Evolutionary conservation across 2,329 filamentous ascomycete species (phyloP).

Genomic region (Fusarium verrucosum): DNA sequence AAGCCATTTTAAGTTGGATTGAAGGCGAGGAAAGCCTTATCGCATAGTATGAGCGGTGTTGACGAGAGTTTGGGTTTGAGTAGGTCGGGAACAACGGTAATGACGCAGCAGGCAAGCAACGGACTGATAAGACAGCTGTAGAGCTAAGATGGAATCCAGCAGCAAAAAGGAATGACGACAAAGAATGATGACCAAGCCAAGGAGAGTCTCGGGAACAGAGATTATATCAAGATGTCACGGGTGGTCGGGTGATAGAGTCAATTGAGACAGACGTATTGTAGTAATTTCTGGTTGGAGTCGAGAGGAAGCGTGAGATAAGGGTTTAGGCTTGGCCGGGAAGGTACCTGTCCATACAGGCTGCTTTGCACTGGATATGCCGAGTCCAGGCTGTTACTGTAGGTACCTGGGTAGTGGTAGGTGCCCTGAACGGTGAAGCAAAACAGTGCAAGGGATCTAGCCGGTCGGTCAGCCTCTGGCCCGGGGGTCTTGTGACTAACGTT

Average conservation of each 20-base stretch:
- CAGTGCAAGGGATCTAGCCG: slow-evolving; percentile 23
- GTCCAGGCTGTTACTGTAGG: neutral
- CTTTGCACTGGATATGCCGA: no score
- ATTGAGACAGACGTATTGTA: slow-evolving; percentile 28
- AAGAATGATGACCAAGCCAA: slow-evolving; percentile 22
- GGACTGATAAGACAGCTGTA: slow-evolving; percentile 17
- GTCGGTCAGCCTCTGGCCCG: no score
- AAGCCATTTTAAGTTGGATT: slow-evolving; percentile 48
- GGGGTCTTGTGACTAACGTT: slow-evolving; percentile 39
- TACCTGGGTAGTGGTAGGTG: slow-evolving; percentile 12
- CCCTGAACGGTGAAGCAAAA: slow-evolving; percentile 34
- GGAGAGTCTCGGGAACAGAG: slow-evolving; percentile 20
- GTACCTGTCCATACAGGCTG: neutral
- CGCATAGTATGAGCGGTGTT: slow-evolving; percentile 37
- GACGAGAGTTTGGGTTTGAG: slow-evolving; percentile 13
- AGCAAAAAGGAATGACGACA: slow-evolving; percentile 32
- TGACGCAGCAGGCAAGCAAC: slow-evolving; percentile 17
- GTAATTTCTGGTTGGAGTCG: slow-evolving; percentile 24
- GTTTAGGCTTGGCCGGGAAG: slow-evolving; percentile 16
- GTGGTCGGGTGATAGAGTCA: slow-evolving; percentile 35
- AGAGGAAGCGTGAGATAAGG: slow-evolving; percentile 32
- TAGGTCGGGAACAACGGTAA: slow-evolving; percentile 18
- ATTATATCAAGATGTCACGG: slow-evolving; percentile 16
- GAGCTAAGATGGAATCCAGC: neutral
- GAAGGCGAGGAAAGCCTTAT: slow-evolving; percentile 34